Base-by-base conservation (phyloP, 2,329 filamentous ascomycete species). In the Cyanodermella asteris region DNA sequence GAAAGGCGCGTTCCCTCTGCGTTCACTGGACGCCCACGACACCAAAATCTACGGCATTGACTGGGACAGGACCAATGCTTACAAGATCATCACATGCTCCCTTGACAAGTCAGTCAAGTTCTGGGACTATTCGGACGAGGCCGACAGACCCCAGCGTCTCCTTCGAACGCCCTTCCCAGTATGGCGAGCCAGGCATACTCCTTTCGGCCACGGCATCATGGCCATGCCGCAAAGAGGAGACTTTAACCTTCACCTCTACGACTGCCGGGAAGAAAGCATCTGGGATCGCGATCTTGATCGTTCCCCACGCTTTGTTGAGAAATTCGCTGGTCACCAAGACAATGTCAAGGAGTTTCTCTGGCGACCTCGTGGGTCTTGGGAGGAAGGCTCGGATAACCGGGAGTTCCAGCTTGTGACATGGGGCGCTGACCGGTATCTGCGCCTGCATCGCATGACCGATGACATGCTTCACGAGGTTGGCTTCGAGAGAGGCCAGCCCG, bases 21-120 rank as follows among this genome's bases (percentile, higher is more conserved):
- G 70, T 31, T 84, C 78, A 10, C 90, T 93, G 33, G 70, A 72
- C 41, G 84, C 82, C 0, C 82, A 93, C 40, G 68, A 66, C 16
- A 91, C 81, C 18, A 93, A 91, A 48, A 91, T 93, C 31, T 93
- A 93, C 43, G 84, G 84, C 15, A 59, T 93, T 17, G 84, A 93
- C 47, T 93, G 84, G 84, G 90, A 90, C 42, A 66, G 84, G 25
- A 73, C 72, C 8, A 60, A 70, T 23, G 51, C 67, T 2, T 72
- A 66, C 7, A 71, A 68, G 18, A 56, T 93, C 25, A 68, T 80
- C 5, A 93, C 82, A 3, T 93, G 82, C 46, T 91, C 82, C 2
- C 55, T 93, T 24, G 82, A 93, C 43, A 80, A 73, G 43, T 90
- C 73, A 20, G 84, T 93, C 49, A 91, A 90, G 43, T 75, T 91